phyloP scores from a whole-genome alignment of 2,329 filamentous ascomycete species.

The Colletotrichum sp. region DNA sequence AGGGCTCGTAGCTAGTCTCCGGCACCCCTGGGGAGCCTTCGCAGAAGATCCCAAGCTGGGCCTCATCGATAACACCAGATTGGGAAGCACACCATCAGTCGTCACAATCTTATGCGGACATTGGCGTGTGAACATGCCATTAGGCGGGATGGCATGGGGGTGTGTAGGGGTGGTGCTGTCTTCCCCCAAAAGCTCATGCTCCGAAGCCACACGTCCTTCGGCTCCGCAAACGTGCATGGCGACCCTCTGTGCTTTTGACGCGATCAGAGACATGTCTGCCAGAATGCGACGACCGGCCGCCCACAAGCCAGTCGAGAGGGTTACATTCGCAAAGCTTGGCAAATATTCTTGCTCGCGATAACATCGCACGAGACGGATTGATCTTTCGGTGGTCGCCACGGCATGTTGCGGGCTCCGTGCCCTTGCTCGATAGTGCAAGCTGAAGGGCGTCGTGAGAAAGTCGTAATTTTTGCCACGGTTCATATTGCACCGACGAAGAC shows the following conservation, averaged over 20 bases:
- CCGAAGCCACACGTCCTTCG: slow-evolving; percentile 10
- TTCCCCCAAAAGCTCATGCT: slow-evolving; percentile 13
- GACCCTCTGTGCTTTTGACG: background rate
- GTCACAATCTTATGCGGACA: slow-evolving; percentile 6
- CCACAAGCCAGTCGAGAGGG: background rate
- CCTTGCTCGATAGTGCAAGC: background rate
- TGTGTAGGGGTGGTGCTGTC: background rate
- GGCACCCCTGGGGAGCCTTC: slow-evolving; percentile 5
- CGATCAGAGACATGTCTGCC: background rate
- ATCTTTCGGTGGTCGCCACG: background rate
- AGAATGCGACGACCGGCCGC: background rate
- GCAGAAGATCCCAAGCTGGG: background rate
- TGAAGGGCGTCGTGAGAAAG: background rate
- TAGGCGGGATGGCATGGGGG: background rate
- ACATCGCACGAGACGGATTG: background rate
- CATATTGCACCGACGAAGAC: background rate
- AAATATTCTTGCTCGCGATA: background rate
- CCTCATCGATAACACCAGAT: background rate
- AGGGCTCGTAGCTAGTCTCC: slow-evolving; percentile 9
- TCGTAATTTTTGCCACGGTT: background rate
- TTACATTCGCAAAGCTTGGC: slow-evolving; percentile 14
- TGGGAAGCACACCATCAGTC: slow-evolving; percentile 3
- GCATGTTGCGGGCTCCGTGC: background rate
- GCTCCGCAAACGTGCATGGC: slow-evolving; percentile 8
- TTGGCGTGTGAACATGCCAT: background rate